Conservation (phyloP, 2,329 filamentous ascomycete species). For the Drechslera avenae region DNA sequence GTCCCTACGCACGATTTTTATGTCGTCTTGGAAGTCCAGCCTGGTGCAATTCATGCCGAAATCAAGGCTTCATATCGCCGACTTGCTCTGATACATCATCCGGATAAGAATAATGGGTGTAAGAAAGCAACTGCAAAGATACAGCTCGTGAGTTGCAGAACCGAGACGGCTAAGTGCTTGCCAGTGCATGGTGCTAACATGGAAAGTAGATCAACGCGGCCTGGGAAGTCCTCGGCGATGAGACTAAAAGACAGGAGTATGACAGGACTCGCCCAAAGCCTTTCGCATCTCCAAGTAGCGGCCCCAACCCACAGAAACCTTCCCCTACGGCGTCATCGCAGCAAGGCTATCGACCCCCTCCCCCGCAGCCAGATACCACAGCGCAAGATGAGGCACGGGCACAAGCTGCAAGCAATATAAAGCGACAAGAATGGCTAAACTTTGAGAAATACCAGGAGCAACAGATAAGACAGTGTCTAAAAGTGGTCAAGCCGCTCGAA, state of each 20-base stretch:
- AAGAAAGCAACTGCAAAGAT: no score
- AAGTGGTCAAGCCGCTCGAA: background rate
- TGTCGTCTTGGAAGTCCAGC: no score
- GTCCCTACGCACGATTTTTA: no score
- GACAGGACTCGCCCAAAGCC: background rate
- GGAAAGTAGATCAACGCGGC: constrained; percentile 5
- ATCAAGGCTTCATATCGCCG: no score
- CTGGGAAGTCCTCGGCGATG: constrained; percentile 9
- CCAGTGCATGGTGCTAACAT: background rate
- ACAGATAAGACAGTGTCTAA: background rate
- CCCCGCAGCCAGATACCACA: background rate
- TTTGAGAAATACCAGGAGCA: constrained; percentile 4
- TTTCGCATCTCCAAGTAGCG: background rate
- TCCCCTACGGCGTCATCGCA: background rate
- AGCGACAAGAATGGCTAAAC: constrained; percentile 10
- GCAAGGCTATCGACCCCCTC: background rate
- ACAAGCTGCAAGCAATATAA: constrained; percentile 1
- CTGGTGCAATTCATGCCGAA: no score
- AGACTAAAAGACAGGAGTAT: background rate
- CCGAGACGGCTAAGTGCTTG: background rate
- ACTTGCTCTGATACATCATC: no score
- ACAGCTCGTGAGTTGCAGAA: background rate
- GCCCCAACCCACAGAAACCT: background rate
- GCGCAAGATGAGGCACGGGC: constrained; percentile 5
- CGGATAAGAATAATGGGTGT: no score